Base-by-base conservation (phyloP, 441 rosid species). In the Sinapis alba region DNA sequence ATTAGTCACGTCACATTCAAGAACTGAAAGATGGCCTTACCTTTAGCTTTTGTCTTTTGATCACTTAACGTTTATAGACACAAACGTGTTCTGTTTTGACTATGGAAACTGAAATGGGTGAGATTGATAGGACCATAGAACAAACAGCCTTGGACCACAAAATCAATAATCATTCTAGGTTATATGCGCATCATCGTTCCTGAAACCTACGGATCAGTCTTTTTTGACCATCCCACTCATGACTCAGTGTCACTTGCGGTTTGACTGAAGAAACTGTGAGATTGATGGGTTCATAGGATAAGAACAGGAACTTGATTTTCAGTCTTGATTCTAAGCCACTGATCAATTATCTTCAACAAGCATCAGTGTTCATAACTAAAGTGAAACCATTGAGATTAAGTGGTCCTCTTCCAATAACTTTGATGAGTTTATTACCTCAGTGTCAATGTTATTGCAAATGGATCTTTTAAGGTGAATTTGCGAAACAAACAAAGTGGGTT, bases 211-310 rank as follows among this genome's bases (percentile, higher is more conserved):
- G 7, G 6, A 62, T 41, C 1, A 21, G 6, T 21, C 27, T 12
- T 23, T 23, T 64, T 68, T 68, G 68, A 75, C 73, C 73, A 4
- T 50, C 24, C 78, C 70, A 65, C 76, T 57, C 24, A 65, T 47
- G 60, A 16, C 7, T 47, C 12, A 11, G 28, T 57, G 65, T 65
- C 23, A 11, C 13, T 20, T 27, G n/a, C 38, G 60, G 28, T 69
- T 62, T 62, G 65, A 76, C 75, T 51, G 36, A 21, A 38, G 54
- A 65, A 54, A 38, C 43, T 26, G 12, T 19, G 58, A 20, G 36
- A 6, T 28, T 27, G 59, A 36, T 74, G 53, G 66, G 26, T 27
- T 64, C 58, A 38, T 36, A 73, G 11, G 3, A 53, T 43, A 36
- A 18, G 16, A 72, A 45, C 51, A 59, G 1, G 28, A n/a, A 67